Evolutionary conservation across 202 grass and related monocot genomes (phyloP).

Genomic region (Panicum hallii): DNA sequence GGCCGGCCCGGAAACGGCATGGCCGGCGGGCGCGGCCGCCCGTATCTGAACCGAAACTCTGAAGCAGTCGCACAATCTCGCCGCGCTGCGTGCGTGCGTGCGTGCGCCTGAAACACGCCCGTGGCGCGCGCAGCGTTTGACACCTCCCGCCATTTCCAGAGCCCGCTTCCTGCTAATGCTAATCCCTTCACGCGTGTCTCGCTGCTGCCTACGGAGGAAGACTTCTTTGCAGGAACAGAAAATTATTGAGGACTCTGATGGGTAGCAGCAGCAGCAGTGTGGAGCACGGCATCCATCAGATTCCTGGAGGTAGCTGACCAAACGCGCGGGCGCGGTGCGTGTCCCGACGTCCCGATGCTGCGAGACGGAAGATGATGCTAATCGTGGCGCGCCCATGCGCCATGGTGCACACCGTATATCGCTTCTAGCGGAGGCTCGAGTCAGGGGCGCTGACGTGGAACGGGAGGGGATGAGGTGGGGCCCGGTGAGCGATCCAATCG

Average conservation of each 20-base stretch:
- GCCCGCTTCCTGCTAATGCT: neutral
- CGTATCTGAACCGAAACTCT: neutral
- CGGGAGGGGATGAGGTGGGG: neutral
- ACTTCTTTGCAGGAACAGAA: neutral
- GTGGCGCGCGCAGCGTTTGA: constrained; percentile 21
- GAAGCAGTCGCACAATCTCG: neutral
- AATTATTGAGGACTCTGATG: neutral
- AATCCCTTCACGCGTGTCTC: neutral
- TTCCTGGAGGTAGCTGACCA: constrained; percentile 43
- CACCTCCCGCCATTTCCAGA: constrained; percentile 19
- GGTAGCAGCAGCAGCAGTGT: neutral
- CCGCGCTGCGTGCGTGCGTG: neutral
- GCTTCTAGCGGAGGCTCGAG: neutral
- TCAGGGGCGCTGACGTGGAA: neutral
- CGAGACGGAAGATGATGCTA: neutral
- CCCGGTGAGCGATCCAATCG: neutral
- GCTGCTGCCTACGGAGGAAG: neutral
- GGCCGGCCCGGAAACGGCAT: neutral
- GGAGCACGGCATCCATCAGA: neutral
- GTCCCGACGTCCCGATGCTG: neutral
- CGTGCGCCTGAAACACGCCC: neutral
- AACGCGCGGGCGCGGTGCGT: neutral
- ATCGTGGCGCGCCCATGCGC: neutral
- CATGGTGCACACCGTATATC: neutral
- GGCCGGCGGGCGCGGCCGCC: neutral